Evolutionary conservation across 768 basidiomycete species (phyloP).

Genomic region (Leccinellum luteum): DNA sequence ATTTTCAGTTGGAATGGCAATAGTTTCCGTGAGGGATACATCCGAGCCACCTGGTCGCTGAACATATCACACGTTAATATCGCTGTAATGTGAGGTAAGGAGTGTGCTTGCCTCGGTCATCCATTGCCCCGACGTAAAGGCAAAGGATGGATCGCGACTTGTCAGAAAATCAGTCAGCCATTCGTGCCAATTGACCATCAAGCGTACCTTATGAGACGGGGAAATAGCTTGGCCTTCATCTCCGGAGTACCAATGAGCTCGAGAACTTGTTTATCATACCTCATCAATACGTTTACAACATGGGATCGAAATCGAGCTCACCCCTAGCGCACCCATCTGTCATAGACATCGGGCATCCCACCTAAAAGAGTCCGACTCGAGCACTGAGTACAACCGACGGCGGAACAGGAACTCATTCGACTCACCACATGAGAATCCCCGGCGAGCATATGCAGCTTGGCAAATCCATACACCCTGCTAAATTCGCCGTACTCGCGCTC

Average conservation of each 20-base stretch:
- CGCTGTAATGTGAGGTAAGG: not conserved
- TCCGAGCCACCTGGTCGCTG: slow-evolving; percentile 75
- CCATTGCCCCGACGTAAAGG: slow-evolving; percentile 80
- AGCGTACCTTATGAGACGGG: slow-evolving; percentile 58
- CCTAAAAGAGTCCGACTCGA: slow-evolving; percentile 31
- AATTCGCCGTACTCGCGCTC: slow-evolving; percentile 59
- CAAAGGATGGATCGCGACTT: slow-evolving; percentile 59
- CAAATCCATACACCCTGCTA: slow-evolving; percentile 63
- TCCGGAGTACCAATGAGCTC: slow-evolving; percentile 60
- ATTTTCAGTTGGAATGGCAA: slow-evolving; percentile 40
- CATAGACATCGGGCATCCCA: slow-evolving; percentile 77
- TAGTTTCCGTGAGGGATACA: slow-evolving; percentile 70
- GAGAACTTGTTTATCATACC: slow-evolving; percentile 40
- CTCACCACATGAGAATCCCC: slow-evolving; percentile 64
- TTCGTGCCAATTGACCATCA: not conserved
- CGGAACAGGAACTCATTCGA: not conserved
- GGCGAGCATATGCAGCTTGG: slow-evolving; percentile 58
- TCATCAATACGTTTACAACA: not conserved
- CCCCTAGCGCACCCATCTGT: slow-evolving; percentile 73
- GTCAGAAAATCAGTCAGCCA: not conserved
- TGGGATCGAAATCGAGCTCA: slow-evolving; percentile 16
- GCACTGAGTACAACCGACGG: not conserved
- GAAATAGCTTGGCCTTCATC: slow-evolving; percentile 57
- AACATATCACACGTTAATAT: not conserved
- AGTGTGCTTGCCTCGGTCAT: slow-evolving; percentile 63